These are phyloP conservation scores for Pyracantha coccinea DNA, from an alignment of 331 rosid species.

Conservation along the genomic window DNA sequence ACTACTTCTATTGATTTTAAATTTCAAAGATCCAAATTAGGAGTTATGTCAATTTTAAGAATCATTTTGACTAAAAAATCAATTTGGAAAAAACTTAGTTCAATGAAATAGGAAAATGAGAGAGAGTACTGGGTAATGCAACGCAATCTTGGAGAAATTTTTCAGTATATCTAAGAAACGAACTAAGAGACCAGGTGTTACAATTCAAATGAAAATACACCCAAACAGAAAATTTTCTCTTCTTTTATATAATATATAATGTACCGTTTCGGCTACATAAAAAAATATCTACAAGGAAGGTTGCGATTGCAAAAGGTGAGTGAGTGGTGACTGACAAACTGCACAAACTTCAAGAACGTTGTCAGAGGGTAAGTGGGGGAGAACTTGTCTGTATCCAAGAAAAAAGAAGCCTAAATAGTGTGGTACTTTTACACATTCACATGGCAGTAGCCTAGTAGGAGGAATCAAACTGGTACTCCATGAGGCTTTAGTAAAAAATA, in stretches of 20 bases:
- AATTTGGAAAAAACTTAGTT: too few relatives aligned
- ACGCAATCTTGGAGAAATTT: too few relatives aligned
- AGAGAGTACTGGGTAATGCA: too few relatives aligned
- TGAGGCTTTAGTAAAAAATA: not conserved
- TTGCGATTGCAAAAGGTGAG: not conserved
- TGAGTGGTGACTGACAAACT: not conserved
- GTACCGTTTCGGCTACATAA: not conserved
- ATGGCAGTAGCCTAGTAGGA: not conserved
- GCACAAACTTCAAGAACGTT: slow-evolving; percentile 13
- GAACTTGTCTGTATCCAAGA: slow-evolving; percentile 8
- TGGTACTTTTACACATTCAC: not conserved
- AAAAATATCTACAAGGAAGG: not conserved
- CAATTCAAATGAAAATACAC: too few relatives aligned
- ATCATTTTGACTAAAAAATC: too few relatives aligned
- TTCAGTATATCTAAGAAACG: too few relatives aligned
- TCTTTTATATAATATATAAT: too few relatives aligned
- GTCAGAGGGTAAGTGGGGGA: slow-evolving; percentile 24
- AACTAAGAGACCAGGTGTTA: too few relatives aligned
- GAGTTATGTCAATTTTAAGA: accelerated
- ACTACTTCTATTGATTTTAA: too few relatives aligned
- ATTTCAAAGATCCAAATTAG: too few relatives aligned
- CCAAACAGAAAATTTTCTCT: too few relatives aligned
- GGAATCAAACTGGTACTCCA: not conserved
- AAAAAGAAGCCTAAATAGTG: not conserved
- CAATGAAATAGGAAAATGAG: too few relatives aligned